Evolutionary conservation across 805 yeast genomes (phyloP).

Genomic region (Yamadazyma nakazawae): DNA sequence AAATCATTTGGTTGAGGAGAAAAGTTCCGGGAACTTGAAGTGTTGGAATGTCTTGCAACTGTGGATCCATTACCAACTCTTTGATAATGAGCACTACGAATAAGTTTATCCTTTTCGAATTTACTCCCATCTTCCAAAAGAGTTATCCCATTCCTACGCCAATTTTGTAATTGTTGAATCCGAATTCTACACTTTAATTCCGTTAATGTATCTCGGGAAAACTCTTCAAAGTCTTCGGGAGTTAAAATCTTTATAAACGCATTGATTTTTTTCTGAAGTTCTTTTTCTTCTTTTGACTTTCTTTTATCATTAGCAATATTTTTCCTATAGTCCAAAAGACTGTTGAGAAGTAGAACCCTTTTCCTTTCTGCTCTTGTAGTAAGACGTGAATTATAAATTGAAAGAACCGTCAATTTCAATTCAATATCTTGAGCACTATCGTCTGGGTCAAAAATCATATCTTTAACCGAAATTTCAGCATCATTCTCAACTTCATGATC

Average conservation of each 20-base stretch:
- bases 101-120: slow-evolving; percentile 83
- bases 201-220: slow-evolving; percentile 66
- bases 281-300: slow-evolving; percentile 86
- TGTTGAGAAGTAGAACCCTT: slow-evolving; percentile 71
- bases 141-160: slow-evolving; percentile 88
- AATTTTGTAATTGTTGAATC: slow-evolving; percentile 87
- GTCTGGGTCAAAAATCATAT: slow-evolving; percentile 92
- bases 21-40: slow-evolving; percentile 13
- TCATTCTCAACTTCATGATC: slow-evolving; percentile 97
- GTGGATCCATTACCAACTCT: slow-evolving; percentile 45
- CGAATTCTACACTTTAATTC: slow-evolving; percentile 78
- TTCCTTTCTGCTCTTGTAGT: slow-evolving; percentile 93
- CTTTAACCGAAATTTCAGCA: slow-evolving; percentile 91
- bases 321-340: slow-evolving; percentile 78
- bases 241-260: slow-evolving; percentile 81
- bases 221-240: slow-evolving; percentile 73
- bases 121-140: slow-evolving; percentile 77
- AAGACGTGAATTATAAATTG: slow-evolving; percentile 84
- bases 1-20: slow-evolving; percentile 39
- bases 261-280: slow-evolving; percentile 68
- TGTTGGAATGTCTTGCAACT: slow-evolving; percentile 14
- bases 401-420: slow-evolving; percentile 79
- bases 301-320: slow-evolving; percentile 80
- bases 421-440: slow-evolving; percentile 87
- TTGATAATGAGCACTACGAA: slow-evolving; percentile 60